Percentiles rank a stretch among this genome's conserved stretches.
phyloP scores from a whole-genome alignment of 1,284 basidiomycete genomes.

The Kalmanozyma brasiliensis region DNA sequence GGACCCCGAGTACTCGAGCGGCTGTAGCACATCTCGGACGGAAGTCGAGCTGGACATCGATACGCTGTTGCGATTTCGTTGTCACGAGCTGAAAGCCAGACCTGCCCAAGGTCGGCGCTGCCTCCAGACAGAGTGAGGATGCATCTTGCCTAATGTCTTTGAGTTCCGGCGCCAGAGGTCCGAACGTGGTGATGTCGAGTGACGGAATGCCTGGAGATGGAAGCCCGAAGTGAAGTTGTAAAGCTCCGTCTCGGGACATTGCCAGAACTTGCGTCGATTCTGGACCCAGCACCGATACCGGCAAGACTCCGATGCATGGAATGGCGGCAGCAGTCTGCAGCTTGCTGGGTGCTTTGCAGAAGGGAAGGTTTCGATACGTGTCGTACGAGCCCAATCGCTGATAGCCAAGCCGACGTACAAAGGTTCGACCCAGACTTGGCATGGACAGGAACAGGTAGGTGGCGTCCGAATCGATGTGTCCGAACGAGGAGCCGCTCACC shows the following conservation, averaged over 20 bases:
- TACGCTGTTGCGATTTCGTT: neutral
- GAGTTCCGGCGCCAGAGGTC: slow-evolving; percentile 4
- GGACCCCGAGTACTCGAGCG: slow-evolving; percentile 8
- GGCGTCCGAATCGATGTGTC: slow-evolving; percentile 7
- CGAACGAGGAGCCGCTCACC: slow-evolving; percentile 17
- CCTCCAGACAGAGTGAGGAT: neutral
- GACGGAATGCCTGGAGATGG: slow-evolving; percentile 10
- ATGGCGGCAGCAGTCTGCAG: slow-evolving; percentile 6
- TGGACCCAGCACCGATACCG: slow-evolving; percentile 5
- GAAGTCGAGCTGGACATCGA: slow-evolving; percentile 12
- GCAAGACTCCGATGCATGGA: slow-evolving; percentile 6
- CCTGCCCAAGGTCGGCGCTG: neutral
- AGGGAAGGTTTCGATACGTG: slow-evolving; percentile 17
- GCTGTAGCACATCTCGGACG: slow-evolving; percentile 20
- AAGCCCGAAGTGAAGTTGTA: slow-evolving; percentile 32
- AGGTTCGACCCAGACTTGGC: slow-evolving; percentile 22
- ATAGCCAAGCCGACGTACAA: slow-evolving; percentile 31
- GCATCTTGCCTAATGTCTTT: neutral
- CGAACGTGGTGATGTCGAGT: slow-evolving; percentile 25
- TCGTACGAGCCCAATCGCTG: slow-evolving; percentile 12
- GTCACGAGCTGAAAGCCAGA: slow-evolving; percentile 7
- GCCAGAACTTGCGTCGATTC: slow-evolving; percentile 21
- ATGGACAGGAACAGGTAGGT: slow-evolving; percentile 30
- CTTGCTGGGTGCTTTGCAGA: slow-evolving; percentile 29
- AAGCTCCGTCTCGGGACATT: neutral